Evolutionary conservation across 257 asterid genomes (phyloP).

Genomic region (Solanum sparsipilum): DNA sequence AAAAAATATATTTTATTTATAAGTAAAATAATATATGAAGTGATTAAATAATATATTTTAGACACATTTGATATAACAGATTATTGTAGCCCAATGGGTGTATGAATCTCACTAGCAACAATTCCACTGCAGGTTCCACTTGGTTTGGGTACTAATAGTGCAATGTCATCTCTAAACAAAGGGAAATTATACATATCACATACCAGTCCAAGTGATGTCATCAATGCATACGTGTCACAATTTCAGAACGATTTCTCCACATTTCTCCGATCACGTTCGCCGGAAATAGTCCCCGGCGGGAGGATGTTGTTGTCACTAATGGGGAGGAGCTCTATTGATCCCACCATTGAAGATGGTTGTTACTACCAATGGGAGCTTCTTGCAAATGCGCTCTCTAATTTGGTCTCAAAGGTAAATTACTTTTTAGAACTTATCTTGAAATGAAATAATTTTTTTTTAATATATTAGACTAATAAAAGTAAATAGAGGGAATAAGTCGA

Average conservation of each 20-base stretch:
- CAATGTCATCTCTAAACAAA: conserved; percentile 23
- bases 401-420: conserved; percentile 39
- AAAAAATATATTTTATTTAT: too few species aligned
- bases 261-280: conserved; percentile 47
- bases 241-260: conserved; percentile 33
- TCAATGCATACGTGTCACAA: conserved; percentile 35
- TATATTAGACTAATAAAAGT: neutral
- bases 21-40: too few species aligned
- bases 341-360: conserved; percentile 35
- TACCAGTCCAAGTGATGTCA: conserved; percentile 30
- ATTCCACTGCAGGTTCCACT: conserved; percentile 27
- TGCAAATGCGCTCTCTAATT: conserved; percentile 36
- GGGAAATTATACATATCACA: conserved; percentile 61
- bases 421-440: neutral
- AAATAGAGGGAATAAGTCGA: neutral
- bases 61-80: too few species aligned
- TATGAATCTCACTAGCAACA: too few species aligned
- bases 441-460: neutral
- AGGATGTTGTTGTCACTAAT: conserved; percentile 46
- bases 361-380: conserved; percentile 57
- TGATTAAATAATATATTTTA: too few species aligned
- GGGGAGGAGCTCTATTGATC: conserved; percentile 39
- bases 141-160: neutral
- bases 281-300: conserved; percentile 53
- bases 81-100: too few species aligned